Conservation (phyloP, 331 rosid genomes). For the Saraca asoca region DNA sequence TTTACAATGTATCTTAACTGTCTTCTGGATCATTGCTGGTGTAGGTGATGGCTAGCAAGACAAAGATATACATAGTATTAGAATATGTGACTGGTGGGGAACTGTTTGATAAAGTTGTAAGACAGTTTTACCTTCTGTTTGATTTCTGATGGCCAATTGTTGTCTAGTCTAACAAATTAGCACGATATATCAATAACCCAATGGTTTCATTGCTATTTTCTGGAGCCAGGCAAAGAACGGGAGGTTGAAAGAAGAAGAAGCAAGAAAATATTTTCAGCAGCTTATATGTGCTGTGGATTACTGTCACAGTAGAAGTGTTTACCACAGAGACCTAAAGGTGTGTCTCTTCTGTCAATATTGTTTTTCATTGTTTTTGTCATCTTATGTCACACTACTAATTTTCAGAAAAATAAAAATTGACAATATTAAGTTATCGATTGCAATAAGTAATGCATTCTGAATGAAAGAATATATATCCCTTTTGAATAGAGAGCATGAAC, state of each 20-base stretch:
- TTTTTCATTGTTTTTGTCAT: conserved; percentile 3
- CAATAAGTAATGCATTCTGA: conserved; percentile 9
- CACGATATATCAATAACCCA: conserved; percentile 3
- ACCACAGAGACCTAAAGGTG: conserved; percentile 92
- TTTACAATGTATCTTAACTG: conserved; percentile 15
- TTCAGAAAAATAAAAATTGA: no score
- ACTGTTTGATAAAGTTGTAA: conserved; percentile 87
- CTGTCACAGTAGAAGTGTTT: conserved; percentile 97
- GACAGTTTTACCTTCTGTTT: conserved; percentile 31
- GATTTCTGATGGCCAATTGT: neutral
- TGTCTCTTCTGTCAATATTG: conserved; percentile 11
- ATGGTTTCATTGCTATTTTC: conserved; percentile 27
- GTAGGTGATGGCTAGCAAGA: conserved; percentile 97
- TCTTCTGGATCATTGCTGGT: conserved; percentile 36
- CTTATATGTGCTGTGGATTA: conserved; percentile 90
- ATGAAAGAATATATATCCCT: neutral
- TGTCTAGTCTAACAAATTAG: conserved; percentile 9
- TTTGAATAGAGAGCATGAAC: conserved; percentile 13
- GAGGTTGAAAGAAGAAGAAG: conserved; percentile 92
- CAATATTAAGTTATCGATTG: neutral
- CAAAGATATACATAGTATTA: conserved; percentile 90
- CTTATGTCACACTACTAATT: no score
- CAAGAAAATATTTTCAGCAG: conserved; percentile 90
- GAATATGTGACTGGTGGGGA: conserved; percentile 96
- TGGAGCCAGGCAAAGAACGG: conserved; percentile 71